Conservation (phyloP, 1,284 basidiomycete species). For the Boletus mariae region DNA sequence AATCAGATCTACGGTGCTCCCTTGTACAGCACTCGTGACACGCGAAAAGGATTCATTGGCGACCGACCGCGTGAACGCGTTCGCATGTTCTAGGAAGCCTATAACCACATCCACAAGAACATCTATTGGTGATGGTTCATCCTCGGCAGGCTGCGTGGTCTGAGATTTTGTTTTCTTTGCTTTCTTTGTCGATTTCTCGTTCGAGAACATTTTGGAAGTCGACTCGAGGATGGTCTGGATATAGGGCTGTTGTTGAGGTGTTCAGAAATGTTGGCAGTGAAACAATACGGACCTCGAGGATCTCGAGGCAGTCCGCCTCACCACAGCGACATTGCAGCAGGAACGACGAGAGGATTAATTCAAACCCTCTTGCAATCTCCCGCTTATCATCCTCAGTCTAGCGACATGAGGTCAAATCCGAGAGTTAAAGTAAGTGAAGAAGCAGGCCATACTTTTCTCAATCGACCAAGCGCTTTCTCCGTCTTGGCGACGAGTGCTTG, state of each 20-base stretch:
- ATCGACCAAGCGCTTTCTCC: constrained; percentile 41
- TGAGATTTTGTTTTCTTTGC: constrained; percentile 37
- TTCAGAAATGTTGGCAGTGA: not conserved
- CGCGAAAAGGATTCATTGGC: constrained; percentile 82
- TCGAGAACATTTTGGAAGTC: constrained; percentile 49
- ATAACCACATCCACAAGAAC: constrained; percentile 86
- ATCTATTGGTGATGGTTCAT: constrained; percentile 64
- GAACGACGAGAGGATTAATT: constrained; percentile 68
- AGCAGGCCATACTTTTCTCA: constrained; percentile 45
- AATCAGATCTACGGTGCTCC: constrained; percentile 79
- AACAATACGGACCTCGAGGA: constrained; percentile 56
- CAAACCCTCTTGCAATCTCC: constrained; percentile 60
- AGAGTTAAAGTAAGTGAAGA: not conserved
- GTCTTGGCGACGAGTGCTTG: constrained; percentile 46
- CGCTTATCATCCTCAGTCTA: constrained; percentile 47
- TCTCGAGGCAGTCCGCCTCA: constrained; percentile 47
- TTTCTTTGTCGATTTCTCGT: constrained; percentile 45
- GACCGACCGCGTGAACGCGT: constrained; percentile 72
- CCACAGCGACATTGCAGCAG: constrained; percentile 71
- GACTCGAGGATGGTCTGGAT: constrained; percentile 52
- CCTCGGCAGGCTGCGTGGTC: constrained; percentile 16
- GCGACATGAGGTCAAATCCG: not conserved
- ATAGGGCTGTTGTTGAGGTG: not conserved
- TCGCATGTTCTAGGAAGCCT: constrained; percentile 83
- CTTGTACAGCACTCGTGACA: constrained; percentile 66